Base-by-base conservation (phyloP, 768 basidiomycete genomes). In the Panaeolus papilionaceus region DNA sequence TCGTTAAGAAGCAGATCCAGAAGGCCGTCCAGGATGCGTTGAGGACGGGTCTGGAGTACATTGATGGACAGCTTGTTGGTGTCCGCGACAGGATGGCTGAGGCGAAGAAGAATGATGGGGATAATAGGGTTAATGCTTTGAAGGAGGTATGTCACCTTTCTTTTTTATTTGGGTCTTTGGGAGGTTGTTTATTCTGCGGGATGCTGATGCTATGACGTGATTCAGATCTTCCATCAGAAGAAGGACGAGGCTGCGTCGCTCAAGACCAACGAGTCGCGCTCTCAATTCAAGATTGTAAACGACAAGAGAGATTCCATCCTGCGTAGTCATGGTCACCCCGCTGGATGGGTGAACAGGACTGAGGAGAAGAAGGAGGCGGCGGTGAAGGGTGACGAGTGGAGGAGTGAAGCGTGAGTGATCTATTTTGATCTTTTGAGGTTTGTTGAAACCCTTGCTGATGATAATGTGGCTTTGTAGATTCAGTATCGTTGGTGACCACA, bases 11-110 rank as follows among this genome's bases (percentile, higher is more conserved):
- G 71, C 91, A 88, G 77, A 81, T 88, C 33, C 74, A 83, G 71
- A 85, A 84, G 70, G 85, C 84, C 3, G 73, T 88, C 26, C 70
- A 86, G 75, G 90, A 89, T 64, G 89, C 89, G 3, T 87, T 98
- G 65, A 85, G 82, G 54, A 93, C 93, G 16, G 94, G 89, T 0
- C 80, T 98, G 69, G 95, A 94, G 77, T 93, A 95, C 71, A 81
- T 95, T 47, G 95, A 98, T 73, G 92, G 91, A 16, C 94, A 96
- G 80, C 87, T 99, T 20, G 92, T 94, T 26, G 84, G 86, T n/a
- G 94, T 98, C 54, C 82, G 93, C n/a, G 90, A 94, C 68, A 82
- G 88, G 42, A 89, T 94, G 88, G 84, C 88, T 61, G 87, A 87
- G 71, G 93, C 81, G 23, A 81, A 80, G 73, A 72, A 39, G 16